A percentile compares a stretch with the other conserved stretches of the same genome.
Conservation (phyloP, 202 grass and related monocot genomes). For the Zizania palustris region DNA sequence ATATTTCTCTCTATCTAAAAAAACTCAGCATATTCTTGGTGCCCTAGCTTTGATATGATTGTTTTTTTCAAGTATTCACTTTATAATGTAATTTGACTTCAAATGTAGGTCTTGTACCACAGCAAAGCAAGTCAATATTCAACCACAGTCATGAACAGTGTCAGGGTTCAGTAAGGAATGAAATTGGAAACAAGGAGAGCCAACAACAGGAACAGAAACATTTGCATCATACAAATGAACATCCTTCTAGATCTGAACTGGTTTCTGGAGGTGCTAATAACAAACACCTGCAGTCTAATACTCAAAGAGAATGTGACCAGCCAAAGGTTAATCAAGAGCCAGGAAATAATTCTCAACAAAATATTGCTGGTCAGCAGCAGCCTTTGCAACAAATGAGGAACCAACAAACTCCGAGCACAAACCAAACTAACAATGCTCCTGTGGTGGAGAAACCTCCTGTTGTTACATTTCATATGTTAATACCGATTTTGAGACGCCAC, state of each 20-base stretch:
- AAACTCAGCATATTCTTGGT: slow-evolving; percentile 12
- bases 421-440: slow-evolving; percentile 56
- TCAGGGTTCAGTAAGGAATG: slow-evolving; percentile 53
- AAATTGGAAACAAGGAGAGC: slow-evolving; percentile 52
- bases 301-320: slow-evolving; percentile 38
- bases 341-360: slow-evolving; percentile 52
- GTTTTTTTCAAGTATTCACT: slow-evolving; percentile 9
- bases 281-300: slow-evolving; percentile 36
- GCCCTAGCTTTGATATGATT: slow-evolving; percentile 6
- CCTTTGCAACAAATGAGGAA: slow-evolving; percentile 62
- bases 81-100: slow-evolving; percentile 19
- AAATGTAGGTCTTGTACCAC: slow-evolving; percentile 55
- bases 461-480: slow-evolving; percentile 93
- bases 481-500: slow-evolving; percentile 81
- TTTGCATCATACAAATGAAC: slow-evolving; percentile 44
- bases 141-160: slow-evolving; percentile 56
- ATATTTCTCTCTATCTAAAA: background rate
- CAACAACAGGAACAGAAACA: slow-evolving; percentile 59
- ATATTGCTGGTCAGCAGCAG: slow-evolving; percentile 45
- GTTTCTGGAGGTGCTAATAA: slow-evolving; percentile 38
- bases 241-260: slow-evolving; percentile 47
- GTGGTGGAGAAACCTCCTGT: slow-evolving; percentile 57
- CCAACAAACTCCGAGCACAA: slow-evolving; percentile 55
- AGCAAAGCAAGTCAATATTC: slow-evolving; percentile 53
- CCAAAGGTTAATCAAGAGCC: slow-evolving; percentile 51